Evolutionary conservation across 208 protist genomes (phyloP).

Genomic region (Herpetomonas muscarum): DNA sequence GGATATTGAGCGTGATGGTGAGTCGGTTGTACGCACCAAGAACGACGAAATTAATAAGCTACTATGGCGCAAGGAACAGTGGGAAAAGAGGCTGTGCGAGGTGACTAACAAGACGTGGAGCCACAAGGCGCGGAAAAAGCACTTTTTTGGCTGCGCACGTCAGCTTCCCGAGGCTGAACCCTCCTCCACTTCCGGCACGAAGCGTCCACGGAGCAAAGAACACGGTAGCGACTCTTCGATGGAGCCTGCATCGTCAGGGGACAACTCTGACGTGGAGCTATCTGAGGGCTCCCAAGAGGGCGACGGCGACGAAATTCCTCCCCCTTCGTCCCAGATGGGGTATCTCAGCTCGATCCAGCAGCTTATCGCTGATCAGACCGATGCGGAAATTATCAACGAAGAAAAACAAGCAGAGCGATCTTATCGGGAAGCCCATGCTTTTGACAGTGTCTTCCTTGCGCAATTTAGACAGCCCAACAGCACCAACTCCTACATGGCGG

Average conservation of each 20-base stretch:
- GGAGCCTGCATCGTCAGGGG: conserved; percentile 1
- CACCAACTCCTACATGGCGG: conserved; percentile 13
- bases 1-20: conserved; percentile 73
- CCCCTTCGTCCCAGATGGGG: background rate
- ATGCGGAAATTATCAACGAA: background rate
- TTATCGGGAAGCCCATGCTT: conserved; percentile 5
- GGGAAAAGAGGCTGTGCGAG: conserved; percentile 43
- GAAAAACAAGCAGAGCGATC: conserved; percentile 16
- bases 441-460: background rate
- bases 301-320: background rate
- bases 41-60: conserved; percentile 82
- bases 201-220: conserved; percentile 13
- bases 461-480: background rate
- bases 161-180: conserved; percentile 48
- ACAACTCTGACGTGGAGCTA: background rate
- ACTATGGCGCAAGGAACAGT: conserved; percentile 46
- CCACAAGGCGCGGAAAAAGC: conserved; percentile 20
- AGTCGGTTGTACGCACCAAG: conserved; percentile 57
- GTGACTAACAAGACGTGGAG: conserved; percentile 17
- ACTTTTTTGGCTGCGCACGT: conserved; percentile 78
- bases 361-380: conserved; percentile 8
- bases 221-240: background rate
- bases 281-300: conserved; percentile 1
- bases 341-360: conserved; percentile 4
- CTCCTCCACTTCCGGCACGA: conserved; percentile 3